These are phyloP conservation scores for Delphinella strobiligena DNA, from an alignment of 2,329 filamentous ascomycete genomes.

Conservation along the genomic window DNA sequence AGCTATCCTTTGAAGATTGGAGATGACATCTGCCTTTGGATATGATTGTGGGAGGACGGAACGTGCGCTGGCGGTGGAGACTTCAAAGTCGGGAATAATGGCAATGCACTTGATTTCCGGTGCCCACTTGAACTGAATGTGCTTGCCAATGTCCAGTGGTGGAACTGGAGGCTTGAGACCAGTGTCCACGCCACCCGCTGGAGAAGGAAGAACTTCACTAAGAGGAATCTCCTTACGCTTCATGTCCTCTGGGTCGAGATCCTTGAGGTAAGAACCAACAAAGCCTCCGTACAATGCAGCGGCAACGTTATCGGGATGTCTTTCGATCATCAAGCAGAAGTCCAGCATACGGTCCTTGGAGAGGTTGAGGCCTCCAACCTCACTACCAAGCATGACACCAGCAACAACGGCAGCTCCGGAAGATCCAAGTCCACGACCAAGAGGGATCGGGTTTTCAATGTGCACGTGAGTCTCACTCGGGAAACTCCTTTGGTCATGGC, in stretches of 20 bases:
- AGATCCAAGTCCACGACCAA: conserved; percentile 86
- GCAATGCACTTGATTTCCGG: conserved; percentile 92
- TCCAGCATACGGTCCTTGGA: conserved; percentile 77
- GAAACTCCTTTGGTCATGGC: conserved; percentile 76
- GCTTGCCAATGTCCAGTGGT: conserved; percentile 86
- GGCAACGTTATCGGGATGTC: conserved; percentile 88
- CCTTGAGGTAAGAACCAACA: conserved; percentile 91
- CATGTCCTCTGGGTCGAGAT: conserved; percentile 76
- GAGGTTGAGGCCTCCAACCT: conserved; percentile 69
- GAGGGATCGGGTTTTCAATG: conserved; percentile 88
- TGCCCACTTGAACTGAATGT: conserved; percentile 90
- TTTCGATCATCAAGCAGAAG: conserved; percentile 92
- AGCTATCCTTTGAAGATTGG: conserved; percentile 90
- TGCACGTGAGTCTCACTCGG: conserved; percentile 80
- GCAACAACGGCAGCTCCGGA: conserved; percentile 92
- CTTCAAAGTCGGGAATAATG: conserved; percentile 91
- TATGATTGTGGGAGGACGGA: conserved; percentile 74
- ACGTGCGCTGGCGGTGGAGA: conserved; percentile 84
- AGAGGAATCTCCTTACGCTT: conserved; percentile 87
- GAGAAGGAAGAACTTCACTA: conserved; percentile 81
- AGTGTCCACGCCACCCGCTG: conserved; percentile 83
- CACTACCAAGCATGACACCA: conserved; percentile 84
- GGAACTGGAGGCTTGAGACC: conserved; percentile 76
- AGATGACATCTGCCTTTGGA: conserved; percentile 72
- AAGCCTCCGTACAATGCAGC: conserved; percentile 93